Evolutionary conservation across 768 basidiomycete genomes (phyloP).

Genomic region (Russula ochroleuca): DNA sequence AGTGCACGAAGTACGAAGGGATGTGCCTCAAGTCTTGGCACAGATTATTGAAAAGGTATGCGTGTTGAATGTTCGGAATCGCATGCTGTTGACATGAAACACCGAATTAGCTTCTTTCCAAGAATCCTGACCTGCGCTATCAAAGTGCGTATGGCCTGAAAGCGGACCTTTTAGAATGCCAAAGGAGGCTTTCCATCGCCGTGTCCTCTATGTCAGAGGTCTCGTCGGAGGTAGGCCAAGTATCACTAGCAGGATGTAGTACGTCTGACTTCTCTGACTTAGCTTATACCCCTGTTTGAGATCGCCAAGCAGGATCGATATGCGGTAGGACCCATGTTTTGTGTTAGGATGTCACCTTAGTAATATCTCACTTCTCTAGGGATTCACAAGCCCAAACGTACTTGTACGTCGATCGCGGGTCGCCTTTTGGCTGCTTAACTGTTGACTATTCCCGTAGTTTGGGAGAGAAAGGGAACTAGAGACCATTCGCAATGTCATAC

Average conservation of each 20-base stretch:
- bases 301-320: conserved; percentile 63
- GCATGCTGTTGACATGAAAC: conserved; percentile 11
- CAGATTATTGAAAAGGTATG: conserved; percentile 63
- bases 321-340: conserved; percentile 42
- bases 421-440: neutral
- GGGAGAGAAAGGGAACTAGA: conserved; percentile 71
- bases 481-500: conserved; percentile 56
- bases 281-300: conserved; percentile 68
- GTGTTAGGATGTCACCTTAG: neutral
- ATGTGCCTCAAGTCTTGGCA: conserved; percentile 67
- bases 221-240: conserved; percentile 46
- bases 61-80: neutral
- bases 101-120: conserved; percentile 51
- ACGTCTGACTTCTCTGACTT: conserved; percentile 19
- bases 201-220: conserved; percentile 55
- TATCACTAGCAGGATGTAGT: conserved; percentile 1
- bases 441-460: conserved; percentile 40
- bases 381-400: conserved; percentile 64
- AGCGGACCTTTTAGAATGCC: conserved; percentile 63
- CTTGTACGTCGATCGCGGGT: conserved; percentile 42
- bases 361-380: conserved; percentile 38
- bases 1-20: conserved; percentile 68
- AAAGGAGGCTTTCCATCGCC: conserved; percentile 54
- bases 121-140: conserved; percentile 64
- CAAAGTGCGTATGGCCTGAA: conserved; percentile 69